phyloP scores from a whole-genome alignment of 768 basidiomycete genomes.

The Xerocomus potaroensis region DNA sequence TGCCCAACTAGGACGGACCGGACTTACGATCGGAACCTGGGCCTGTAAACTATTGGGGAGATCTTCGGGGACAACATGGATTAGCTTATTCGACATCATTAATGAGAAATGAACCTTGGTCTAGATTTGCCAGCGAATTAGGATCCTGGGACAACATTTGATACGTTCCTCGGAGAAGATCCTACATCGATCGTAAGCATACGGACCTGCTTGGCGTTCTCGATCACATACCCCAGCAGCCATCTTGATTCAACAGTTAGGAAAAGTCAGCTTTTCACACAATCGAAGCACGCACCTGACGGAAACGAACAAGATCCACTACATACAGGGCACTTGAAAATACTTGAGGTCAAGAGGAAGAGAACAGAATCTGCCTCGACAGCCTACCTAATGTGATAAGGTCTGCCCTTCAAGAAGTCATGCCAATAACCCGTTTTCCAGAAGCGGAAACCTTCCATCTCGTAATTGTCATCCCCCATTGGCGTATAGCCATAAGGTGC shows the following conservation, averaged over 20 bases:
- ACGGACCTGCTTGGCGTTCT: background rate
- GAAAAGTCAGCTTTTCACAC: background rate
- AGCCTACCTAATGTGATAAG: conserved; percentile 91
- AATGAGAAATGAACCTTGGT: conserved; percentile 60
- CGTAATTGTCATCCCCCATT: conserved; percentile 92
- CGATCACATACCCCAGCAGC: conserved; percentile 50
- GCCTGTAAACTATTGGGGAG: conserved; percentile 93
- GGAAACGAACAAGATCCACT: conserved; percentile 91
- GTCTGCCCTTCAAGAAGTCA: conserved; percentile 74
- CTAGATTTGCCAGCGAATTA: conserved; percentile 87
- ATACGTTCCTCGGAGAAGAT: conserved; percentile 86
- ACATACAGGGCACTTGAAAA: conserved; percentile 85
- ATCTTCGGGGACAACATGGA: conserved; percentile 45
- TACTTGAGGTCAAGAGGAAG: conserved; percentile 10
- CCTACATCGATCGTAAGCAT: conserved; percentile 39
- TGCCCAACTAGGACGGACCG: background rate
- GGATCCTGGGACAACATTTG: conserved; percentile 94
- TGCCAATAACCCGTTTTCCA: conserved; percentile 99
- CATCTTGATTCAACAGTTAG: conserved; percentile 31
- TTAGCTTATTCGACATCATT: background rate
- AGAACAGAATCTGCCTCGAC: background rate
- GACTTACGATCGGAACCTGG: conserved; percentile 86
- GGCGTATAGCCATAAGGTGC: conserved; percentile 96
- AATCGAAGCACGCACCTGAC: conserved; percentile 53
- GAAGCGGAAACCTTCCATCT: conserved; percentile 98